Evolutionary conservation across 306 rosid genomes (phyloP), one percentile per base, ranked within the genome.

Genomic region (Prunus mongolica): DNA sequence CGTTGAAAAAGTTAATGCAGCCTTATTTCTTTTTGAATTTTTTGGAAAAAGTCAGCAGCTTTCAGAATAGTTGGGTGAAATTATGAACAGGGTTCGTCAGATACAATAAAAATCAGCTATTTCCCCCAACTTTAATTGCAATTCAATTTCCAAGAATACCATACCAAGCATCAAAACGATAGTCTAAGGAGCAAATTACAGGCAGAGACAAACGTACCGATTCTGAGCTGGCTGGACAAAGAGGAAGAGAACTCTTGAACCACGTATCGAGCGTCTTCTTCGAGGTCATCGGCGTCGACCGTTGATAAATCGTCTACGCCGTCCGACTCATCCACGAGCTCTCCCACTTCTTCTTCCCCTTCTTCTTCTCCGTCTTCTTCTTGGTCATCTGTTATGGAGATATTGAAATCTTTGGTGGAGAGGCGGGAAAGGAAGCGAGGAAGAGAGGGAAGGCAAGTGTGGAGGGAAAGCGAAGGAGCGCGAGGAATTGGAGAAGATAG

Each of bases 241-340:
- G 93, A 84, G 74, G 74, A 75, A 41, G 97, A 88, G 76, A 89
- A 95, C 30, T 89, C 96, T 51, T 79, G 81, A 54, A 69, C 87
- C 18, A 80, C 88, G 25, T 86, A 84, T 73, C 83, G 80, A 1
- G 98, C 98, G 83, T 90, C 92, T 79, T 83, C 76, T 80, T 92
- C 96, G 15, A 95, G 87, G 7, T 83, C 83, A 22, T 65, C 51
- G 75, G 82, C 82, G 52, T 95, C 93, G 44, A 86, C 46, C 8
- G 68, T 88, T 51, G 82, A 57, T 22, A 47, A 61, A 7, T 67
- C 72, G 15, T 77, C 67, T 2, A 14, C 80, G 38, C 67, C 77
- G 67, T 80, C 91, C 8, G 75, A 67, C 52, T 81, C 84, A 22
- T 86, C 81, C 49, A 6, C 51, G 22, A 75, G 71, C 22, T 73